These are phyloP conservation scores for Abrus pulchellus DNA, from an alignment of 306 rosid species.

Conservation along the genomic window DNA sequence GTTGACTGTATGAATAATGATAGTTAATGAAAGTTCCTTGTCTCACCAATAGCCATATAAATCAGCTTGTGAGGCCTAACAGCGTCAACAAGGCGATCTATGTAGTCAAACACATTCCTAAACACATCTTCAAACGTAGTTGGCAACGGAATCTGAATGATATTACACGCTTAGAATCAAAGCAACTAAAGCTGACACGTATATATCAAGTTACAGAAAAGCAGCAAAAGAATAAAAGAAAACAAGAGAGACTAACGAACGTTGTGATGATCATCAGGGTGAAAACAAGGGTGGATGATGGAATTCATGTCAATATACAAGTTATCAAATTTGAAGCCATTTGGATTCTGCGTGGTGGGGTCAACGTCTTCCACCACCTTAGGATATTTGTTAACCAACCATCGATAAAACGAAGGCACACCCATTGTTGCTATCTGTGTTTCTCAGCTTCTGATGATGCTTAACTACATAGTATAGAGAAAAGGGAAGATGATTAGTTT, in stretches of 20 bases:
- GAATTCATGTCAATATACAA: constrained; percentile 70
- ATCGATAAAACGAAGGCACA: constrained; percentile 62
- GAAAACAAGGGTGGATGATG: constrained; percentile 71
- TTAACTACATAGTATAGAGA: background rate
- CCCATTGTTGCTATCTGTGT: constrained; percentile 53
- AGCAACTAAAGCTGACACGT: background rate
- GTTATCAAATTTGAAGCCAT: constrained; percentile 55
- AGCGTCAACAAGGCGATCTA: constrained; percentile 55
- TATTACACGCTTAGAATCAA: background rate
- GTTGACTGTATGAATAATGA: background rate
- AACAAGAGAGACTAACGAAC: constrained; percentile 28
- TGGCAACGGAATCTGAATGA: constrained; percentile 41
- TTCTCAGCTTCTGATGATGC: background rate
- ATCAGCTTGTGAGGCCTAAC: constrained; percentile 58
- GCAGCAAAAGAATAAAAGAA: background rate
- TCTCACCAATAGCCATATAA: constrained; percentile 63
- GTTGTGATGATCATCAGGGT: constrained; percentile 46
- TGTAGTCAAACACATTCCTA: constrained; percentile 51
- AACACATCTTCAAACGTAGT: constrained; percentile 59
- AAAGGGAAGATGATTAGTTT: background rate
- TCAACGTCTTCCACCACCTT: constrained; percentile 40
- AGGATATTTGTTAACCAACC: constrained; percentile 58
- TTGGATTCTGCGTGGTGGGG: constrained; percentile 44
- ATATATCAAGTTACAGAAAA: background rate
- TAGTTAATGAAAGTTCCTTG: background rate